These are phyloP conservation scores for Capsella rubella DNA, from an alignment of 441 rosid genomes.

Conservation along the genomic window DNA sequence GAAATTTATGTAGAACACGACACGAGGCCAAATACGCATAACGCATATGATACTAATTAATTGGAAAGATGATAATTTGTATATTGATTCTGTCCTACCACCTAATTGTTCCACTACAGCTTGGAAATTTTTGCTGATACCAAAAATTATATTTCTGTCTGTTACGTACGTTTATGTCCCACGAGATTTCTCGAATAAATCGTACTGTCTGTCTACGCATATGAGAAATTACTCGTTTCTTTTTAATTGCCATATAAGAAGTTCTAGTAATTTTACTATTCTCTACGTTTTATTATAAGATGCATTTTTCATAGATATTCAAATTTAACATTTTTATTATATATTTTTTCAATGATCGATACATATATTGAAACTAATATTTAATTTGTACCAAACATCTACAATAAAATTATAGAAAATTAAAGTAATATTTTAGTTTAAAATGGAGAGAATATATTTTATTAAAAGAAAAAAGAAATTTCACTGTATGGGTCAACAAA, in stretches of 20 bases:
- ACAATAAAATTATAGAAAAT: no score
- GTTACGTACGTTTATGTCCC: slow-evolving; percentile 2
- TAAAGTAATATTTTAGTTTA: no score
- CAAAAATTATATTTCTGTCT: neutral
- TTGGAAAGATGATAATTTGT: neutral
- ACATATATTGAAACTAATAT: no score
- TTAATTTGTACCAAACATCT: no score
- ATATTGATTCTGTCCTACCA: slow-evolving; percentile 5
- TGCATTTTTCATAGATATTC: no score
- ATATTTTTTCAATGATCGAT: no score
- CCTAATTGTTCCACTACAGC: slow-evolving; percentile 21
- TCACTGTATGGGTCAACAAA: neutral
- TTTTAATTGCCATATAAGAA: neutral
- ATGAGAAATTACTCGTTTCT: neutral
- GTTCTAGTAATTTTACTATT: neutral
- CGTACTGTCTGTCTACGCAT: neutral
- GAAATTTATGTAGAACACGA: neutral
- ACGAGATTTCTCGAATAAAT: slow-evolving; percentile 5
- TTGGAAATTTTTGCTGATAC: neutral
- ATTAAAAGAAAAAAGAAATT: no score
- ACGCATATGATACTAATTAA: neutral
- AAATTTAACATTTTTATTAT: no score
- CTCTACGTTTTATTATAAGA: no score
- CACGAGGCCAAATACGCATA: slow-evolving; percentile 16
- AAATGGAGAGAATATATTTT: no score